Percentiles rank a stretch among this genome's conserved stretches.
Evolutionary conservation across 331 rosid species (phyloP).

Genomic region (Ulmus americana): DNA sequence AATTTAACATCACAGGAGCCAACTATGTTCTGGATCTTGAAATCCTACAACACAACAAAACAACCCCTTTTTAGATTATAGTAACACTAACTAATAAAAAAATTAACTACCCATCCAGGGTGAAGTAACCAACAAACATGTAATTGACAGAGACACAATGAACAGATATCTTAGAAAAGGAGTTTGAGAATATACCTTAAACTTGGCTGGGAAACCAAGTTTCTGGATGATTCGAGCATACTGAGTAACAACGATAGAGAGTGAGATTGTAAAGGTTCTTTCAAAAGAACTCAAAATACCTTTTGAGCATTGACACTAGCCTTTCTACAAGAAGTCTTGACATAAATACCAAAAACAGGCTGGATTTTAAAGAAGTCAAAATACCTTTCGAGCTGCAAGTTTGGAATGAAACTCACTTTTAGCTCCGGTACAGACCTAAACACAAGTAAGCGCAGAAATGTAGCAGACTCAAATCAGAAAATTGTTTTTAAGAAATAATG

Average conservation of each 20-base stretch:
- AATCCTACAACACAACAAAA: slow-evolving; percentile 46
- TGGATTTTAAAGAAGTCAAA: slow-evolving; percentile 6
- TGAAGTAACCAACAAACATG: neutral
- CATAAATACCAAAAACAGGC: neutral
- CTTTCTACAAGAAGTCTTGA: neutral
- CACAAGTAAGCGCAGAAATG: neutral
- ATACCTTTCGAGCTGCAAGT: slow-evolving; percentile 94
- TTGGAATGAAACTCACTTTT: slow-evolving; percentile 86
- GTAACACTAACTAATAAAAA: neutral
- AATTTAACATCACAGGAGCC: slow-evolving; percentile 96
- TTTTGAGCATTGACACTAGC: neutral
- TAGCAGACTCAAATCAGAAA: neutral
- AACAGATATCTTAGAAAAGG: neutral
- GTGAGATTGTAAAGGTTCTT: slow-evolving; percentile 13
- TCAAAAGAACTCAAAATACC: neutral
- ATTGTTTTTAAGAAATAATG: no score
- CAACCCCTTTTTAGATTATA: neutral
- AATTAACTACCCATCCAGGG: neutral
- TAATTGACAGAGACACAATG: neutral
- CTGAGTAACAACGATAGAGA: slow-evolving; percentile 37
- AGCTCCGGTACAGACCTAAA: slow-evolving; percentile 96
- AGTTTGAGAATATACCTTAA: slow-evolving; percentile 54
- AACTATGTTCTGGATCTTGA: slow-evolving; percentile 91
- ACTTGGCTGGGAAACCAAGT: slow-evolving; percentile 80
- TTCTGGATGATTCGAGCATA: slow-evolving; percentile 93